Conservation (phyloP, 2,329 filamentous ascomycete genomes). For the Paraconiothyrium brasiliense region DNA sequence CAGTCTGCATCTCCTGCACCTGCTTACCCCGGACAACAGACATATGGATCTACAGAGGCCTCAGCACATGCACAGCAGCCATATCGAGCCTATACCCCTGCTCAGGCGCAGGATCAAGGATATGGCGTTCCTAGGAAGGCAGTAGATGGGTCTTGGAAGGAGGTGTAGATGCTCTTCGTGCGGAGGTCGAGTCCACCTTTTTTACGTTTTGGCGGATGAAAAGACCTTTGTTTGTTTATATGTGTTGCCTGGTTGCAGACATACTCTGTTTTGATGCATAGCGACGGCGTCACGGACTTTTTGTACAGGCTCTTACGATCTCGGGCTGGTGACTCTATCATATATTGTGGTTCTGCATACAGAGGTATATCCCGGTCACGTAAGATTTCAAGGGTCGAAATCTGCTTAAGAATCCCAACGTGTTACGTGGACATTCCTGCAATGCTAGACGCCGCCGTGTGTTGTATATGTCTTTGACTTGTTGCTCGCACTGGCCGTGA, state of each 20-base stretch:
- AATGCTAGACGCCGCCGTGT: too few species aligned
- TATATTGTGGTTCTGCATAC: not conserved
- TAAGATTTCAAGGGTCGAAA: too few species aligned
- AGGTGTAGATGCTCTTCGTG: slow-evolving; percentile 19
- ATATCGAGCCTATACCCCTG: slow-evolving; percentile 27
- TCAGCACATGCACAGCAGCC: slow-evolving; percentile 24
- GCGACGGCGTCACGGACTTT: slow-evolving; percentile 23
- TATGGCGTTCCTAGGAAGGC: slow-evolving; percentile 26
- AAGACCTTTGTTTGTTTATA: too few species aligned
- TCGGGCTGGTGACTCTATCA: not conserved
- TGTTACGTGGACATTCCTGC: too few species aligned
- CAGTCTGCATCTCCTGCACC: slow-evolving; percentile 16
- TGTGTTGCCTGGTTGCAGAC: not conserved
- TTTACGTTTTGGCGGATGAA: not conserved
- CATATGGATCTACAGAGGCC: slow-evolving; percentile 15
- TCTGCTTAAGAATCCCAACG: too few species aligned
- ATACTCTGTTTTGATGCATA: slow-evolving; percentile 20
- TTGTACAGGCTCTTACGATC: not conserved
- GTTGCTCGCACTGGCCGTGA: too few species aligned
- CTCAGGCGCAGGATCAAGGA: slow-evolving; percentile 20
- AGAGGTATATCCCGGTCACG: too few species aligned
- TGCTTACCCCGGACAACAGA: slow-evolving; percentile 24
- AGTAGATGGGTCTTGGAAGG: slow-evolving; percentile 34
- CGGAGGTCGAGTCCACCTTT: not conserved
- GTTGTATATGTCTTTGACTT: too few species aligned